Conservation (phyloP, 2,329 filamentous ascomycete species). For the Stagonosporopsis vannaccii region DNA sequence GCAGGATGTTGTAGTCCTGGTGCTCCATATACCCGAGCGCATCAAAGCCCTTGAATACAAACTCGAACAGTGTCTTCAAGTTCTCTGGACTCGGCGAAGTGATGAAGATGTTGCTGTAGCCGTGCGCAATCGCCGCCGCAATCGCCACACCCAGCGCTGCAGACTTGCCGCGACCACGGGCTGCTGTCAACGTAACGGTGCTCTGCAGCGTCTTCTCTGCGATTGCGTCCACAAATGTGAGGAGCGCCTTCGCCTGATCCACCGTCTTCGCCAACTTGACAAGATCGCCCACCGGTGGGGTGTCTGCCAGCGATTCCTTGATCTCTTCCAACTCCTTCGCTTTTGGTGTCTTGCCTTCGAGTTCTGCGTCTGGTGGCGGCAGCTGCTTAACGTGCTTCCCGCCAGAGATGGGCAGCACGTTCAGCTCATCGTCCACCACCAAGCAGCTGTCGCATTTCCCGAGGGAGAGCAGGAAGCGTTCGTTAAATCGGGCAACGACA, state of each 20-base stretch:
- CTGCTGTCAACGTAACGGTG: slow-evolving; percentile 92
- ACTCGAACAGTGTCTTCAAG: slow-evolving; percentile 97
- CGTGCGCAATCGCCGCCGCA: slow-evolving; percentile 91
- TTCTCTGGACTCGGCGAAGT: slow-evolving; percentile 98
- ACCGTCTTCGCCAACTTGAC: slow-evolving; percentile 87
- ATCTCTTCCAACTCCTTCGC: slow-evolving; percentile 80
- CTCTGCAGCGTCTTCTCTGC: slow-evolving; percentile 93
- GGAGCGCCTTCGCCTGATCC: slow-evolving; percentile 94
- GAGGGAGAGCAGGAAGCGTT: slow-evolving; percentile 92
- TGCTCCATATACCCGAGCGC: slow-evolving; percentile 93
- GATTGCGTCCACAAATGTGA: slow-evolving; percentile 96
- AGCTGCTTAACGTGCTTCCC: slow-evolving; percentile 87
- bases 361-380: slow-evolving; percentile 76
- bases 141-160: slow-evolving; percentile 94
- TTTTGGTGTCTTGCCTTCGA: slow-evolving; percentile 73
- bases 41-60: slow-evolving; percentile 98
- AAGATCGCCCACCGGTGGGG: slow-evolving; percentile 83
- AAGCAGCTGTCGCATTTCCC: slow-evolving; percentile 95
- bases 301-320: slow-evolving; percentile 86
- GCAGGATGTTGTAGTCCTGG: slow-evolving; percentile 96
- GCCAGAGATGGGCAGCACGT: slow-evolving; percentile 95
- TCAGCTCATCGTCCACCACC: slow-evolving; percentile 96
- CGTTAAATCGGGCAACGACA: slow-evolving; percentile 95
- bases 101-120: slow-evolving; percentile 99
- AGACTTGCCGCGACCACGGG: slow-evolving; percentile 94